Conservation (phyloP, 169 alveolate genomes). For the Cryptosporidium felis region DNA sequence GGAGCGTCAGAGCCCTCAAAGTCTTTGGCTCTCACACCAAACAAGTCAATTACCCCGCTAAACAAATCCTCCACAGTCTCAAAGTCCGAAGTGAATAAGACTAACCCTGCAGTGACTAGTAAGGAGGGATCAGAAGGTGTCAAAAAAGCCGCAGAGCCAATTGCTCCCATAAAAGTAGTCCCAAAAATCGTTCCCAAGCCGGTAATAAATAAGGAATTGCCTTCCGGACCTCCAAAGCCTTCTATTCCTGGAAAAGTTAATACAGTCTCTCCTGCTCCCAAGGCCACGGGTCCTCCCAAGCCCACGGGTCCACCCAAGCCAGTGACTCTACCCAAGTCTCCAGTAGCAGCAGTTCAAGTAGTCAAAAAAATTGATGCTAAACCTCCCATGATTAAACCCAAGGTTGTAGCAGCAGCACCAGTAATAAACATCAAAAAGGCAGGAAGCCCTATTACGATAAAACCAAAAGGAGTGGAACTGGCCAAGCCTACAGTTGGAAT, state of each 20-base stretch:
- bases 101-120: no score
- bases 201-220: neutral
- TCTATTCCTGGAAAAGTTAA: no score
- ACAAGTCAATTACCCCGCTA: no score
- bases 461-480: constrained; percentile 33
- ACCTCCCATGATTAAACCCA: constrained; percentile 12
- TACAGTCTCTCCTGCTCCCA: constrained; percentile 15
- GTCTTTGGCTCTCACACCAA: no score
- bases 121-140: no score
- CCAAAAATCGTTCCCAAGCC: neutral
- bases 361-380: constrained; percentile 45
- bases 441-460: constrained; percentile 13
- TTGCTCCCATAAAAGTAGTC: neutral
- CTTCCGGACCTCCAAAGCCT: no score
- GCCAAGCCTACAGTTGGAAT: constrained; percentile 12
- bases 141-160: neutral
- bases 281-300: neutral
- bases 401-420: neutral
- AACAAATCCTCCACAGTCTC: no score
- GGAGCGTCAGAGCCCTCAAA: no score
- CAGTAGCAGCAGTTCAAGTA: neutral
- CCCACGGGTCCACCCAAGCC: neutral
- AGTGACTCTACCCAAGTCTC: no score
- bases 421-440: constrained; percentile 28
- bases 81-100: no score